These are phyloP conservation scores for Aureobasidium sp. DNA, from an alignment of 2,329 filamentous ascomycete genomes.

Conservation along the genomic window DNA sequence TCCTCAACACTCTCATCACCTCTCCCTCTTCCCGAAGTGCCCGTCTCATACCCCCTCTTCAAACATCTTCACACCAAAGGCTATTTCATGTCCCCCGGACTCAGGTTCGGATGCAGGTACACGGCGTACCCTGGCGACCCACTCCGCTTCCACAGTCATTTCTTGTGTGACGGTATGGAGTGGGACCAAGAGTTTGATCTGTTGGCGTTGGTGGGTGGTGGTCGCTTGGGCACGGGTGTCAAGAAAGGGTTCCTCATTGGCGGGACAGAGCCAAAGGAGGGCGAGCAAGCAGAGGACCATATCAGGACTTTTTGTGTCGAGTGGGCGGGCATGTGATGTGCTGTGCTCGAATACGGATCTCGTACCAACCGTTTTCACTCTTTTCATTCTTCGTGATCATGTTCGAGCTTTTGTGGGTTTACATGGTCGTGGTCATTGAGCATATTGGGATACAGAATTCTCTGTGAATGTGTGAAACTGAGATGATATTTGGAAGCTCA, in stretches of 20 bases:
- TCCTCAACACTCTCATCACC: conserved; percentile 18
- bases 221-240: conserved; percentile 82
- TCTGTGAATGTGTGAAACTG: too few species aligned
- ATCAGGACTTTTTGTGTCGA: conserved; percentile 78
- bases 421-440: too few species aligned
- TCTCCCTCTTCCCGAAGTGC: conserved; percentile 26
- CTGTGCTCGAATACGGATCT: neutral
- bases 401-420: too few species aligned
- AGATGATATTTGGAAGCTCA: too few species aligned
- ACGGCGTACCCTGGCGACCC: conserved; percentile 94
- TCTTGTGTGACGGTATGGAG: conserved; percentile 72
- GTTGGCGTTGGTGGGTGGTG: conserved; percentile 77
- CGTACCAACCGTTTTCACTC: too few species aligned
- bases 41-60: conserved; percentile 66
- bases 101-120: conserved; percentile 91
- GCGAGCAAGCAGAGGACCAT: conserved; percentile 31
- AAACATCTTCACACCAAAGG: conserved; percentile 68
- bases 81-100: conserved; percentile 84
- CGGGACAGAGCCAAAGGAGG: conserved; percentile 38
- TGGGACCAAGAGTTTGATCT: conserved; percentile 85
- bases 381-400: neutral
- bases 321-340: conserved; percentile 79
- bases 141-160: conserved; percentile 90
- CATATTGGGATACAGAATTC: too few species aligned
- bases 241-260: conserved; percentile 94